Base-by-base conservation (phyloP, 2,329 filamentous ascomycete genomes). In the Scortechinia acanthostroma region DNA sequence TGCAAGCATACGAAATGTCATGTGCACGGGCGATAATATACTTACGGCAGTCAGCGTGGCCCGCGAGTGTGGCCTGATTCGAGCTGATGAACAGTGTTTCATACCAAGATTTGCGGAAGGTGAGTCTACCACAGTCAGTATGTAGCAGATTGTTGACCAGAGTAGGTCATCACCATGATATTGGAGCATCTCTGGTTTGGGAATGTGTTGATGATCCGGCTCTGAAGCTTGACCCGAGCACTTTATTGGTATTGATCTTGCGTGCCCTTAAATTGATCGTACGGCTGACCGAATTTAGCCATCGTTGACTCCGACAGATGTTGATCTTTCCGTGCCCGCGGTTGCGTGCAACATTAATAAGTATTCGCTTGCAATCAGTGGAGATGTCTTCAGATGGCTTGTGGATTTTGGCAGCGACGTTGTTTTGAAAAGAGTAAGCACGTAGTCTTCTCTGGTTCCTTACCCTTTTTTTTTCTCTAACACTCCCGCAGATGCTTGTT, bases 1-100 rank as follows among this genome's bases (percentile, higher is more conserved):
- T 44, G 91, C 94, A 4, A 86, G 86, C 46, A 95, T 98, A 52
- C 80, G 88, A 25, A 85, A 86, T 21, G 82, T 95, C 44, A 98
- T 98, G 93, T 94, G 94, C 50, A 98, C 93, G 0, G 93, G 93
- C 22, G 93, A 98, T 69, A 98, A 98, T 54, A 97, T 97, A 50
- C 68, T 97, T 45, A 98, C 93, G 6, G 93, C 93, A 19, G 91
- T 98, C 57, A 96, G 91, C 55, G 93, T 98, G 45, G 91, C 90
- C 3, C 78, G 91, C 54, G 91, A 97, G 57, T 96, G 91, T 61
- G 78, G 83, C 35, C 70, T 98, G 46, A 83, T 97, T 52, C 81
- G 91, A 55, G 80, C 76, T 50, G 82, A 80, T 21, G 85, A 88
- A 1, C 89, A 94, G 53, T 97, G 93, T 63, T 98, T 96, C 59